phyloP scores from a whole-genome alignment of 495 filamentous ascomycete genomes.

The Neurospora sp. region DNA sequence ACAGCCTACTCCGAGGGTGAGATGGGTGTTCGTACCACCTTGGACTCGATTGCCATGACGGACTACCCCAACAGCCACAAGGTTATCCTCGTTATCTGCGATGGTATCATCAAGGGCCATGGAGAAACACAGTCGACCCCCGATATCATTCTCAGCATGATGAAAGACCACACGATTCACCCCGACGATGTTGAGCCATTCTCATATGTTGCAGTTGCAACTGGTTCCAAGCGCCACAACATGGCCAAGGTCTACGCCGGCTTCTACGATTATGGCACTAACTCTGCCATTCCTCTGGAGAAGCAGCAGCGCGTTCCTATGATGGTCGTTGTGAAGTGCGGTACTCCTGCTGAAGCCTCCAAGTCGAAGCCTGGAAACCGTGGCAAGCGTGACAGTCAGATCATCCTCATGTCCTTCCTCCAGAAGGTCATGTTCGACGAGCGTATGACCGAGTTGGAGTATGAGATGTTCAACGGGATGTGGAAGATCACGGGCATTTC shows the following conservation, averaged over 20 bases:
- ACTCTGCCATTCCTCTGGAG: slow-evolving; percentile 66
- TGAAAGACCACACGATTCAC: slow-evolving; percentile 76
- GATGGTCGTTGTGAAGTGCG: slow-evolving; percentile 95
- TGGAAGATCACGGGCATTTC: slow-evolving; percentile 98
- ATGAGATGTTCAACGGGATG: slow-evolving; percentile 98
- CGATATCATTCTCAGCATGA: slow-evolving; percentile 84
- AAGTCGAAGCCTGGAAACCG: slow-evolving; percentile 88
- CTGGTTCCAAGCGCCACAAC: slow-evolving; percentile 94
- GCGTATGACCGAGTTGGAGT: slow-evolving; percentile 99
- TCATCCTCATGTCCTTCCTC: slow-evolving; percentile 98
- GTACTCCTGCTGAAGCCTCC: slow-evolving; percentile 74
- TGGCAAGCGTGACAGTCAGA: slow-evolving; percentile 97
- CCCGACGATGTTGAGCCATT: slow-evolving; percentile 75
- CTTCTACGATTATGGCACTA: slow-evolving; percentile 90
- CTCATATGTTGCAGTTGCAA: slow-evolving; percentile 94
- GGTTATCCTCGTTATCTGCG: slow-evolving; percentile 88
- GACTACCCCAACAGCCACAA: slow-evolving; percentile 99
- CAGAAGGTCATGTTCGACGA: slow-evolving; percentile 99
- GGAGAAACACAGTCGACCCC: slow-evolving; percentile 83
- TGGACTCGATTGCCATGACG: slow-evolving; percentile 94
- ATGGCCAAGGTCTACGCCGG: slow-evolving; percentile 98
- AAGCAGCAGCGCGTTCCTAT: slow-evolving; percentile 98
- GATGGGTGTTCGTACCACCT: slow-evolving; percentile 80
- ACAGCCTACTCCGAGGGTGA: slow-evolving; percentile 97
- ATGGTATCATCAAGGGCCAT: slow-evolving; percentile 94